These are phyloP conservation scores for Neoarthrinium moseri DNA, from an alignment of 2,329 filamentous ascomycete genomes.

Conservation along the genomic window DNA sequence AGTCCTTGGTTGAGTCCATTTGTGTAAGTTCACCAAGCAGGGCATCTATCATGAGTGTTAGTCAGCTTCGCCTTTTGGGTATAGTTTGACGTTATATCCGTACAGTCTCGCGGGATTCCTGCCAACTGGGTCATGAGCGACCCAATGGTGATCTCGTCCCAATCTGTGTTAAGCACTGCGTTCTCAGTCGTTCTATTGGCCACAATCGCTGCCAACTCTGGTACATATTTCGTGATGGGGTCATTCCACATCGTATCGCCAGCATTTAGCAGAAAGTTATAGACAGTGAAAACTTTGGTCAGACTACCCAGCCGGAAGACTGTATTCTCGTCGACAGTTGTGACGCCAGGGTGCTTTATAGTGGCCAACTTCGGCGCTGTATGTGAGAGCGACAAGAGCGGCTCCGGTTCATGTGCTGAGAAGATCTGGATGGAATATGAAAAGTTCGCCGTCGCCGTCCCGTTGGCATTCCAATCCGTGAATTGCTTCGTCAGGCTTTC, in stretches of 20 bases:
- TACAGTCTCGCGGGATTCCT: slow-evolving; percentile 28
- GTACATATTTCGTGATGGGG: slow-evolving; percentile 28
- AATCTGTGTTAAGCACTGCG: slow-evolving; percentile 22
- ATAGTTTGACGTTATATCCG: neutral
- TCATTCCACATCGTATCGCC: slow-evolving; percentile 26
- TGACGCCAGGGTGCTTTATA: slow-evolving; percentile 27
- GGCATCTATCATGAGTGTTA: slow-evolving; percentile 19
- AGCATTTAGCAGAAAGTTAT: slow-evolving; percentile 29
- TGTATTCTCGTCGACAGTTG: slow-evolving; percentile 34
- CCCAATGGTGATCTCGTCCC: slow-evolving; percentile 30
- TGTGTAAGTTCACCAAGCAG: slow-evolving; percentile 27
- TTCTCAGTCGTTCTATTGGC: slow-evolving; percentile 17
- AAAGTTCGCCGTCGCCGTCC: slow-evolving; percentile 21
- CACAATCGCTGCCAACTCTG: slow-evolving; percentile 20
- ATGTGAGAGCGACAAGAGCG: slow-evolving; percentile 33
- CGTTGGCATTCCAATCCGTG: slow-evolving; percentile 4
- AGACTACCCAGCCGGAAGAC: slow-evolving; percentile 41
- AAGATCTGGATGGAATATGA: slow-evolving; percentile 39
- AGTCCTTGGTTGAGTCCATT: slow-evolving; percentile 16
- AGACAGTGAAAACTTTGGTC: slow-evolving; percentile 40
- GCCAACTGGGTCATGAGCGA: slow-evolving; percentile 14
- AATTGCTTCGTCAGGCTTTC: slow-evolving; percentile 21
- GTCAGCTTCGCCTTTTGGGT: slow-evolving; percentile 7
- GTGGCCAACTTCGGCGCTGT: slow-evolving; percentile 27
- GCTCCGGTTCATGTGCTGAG: slow-evolving; percentile 27